Evolutionary conservation across 176 grass and related monocot genomes (phyloP), one percentile per base, ranked within the genome.

Genomic region (Raddia guianensis): DNA sequence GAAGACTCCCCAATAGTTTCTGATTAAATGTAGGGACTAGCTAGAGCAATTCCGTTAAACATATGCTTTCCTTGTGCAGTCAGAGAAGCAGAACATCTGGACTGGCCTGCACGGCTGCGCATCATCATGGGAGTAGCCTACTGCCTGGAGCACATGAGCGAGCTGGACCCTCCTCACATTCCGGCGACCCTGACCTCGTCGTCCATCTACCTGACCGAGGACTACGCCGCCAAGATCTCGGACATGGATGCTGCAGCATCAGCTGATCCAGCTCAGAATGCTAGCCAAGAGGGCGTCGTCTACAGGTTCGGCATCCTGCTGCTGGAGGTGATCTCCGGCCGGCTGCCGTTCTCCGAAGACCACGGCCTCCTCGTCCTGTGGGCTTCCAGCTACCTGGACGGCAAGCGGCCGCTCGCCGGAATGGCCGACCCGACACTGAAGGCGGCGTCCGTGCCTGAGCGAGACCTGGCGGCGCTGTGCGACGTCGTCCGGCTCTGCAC

Each of bases 281-380:
- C 49, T 3, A 53, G 81, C 20, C 72, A 87, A 70, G 81, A 85
- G n/a, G 86, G 61, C 87, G 54, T 80, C 14, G 87, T 89, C 42
- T 92, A 97, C 91, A 97, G 68, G 85, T 89, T 87, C 3, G 91
- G 87, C 48, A 90, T 97, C 49, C 78, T 97, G 49, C 64, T 97
- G 34, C 86, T 97, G 9, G 95, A 97, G 80, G 81, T 94, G 50
- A 90, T 97, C 82, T 97, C 95, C 7, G 91, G 95, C 2, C 87
- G 85, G 64, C 63, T 90, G 67, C 95, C 89, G 0, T 90, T 92
- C 82, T 92, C 89, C 0, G 91, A 89, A 64, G 95, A 92, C 80
- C 88, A 89, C 8, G 85, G 87, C 15, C 79, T 94, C 12, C 84
- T 98, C 12, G 92, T 92, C 19, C 76, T 98, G 5, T 98, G 95